These are phyloP conservation scores for Diaporthe humulicola DNA, from an alignment of 2,329 filamentous ascomycete species.

Conservation along the genomic window DNA sequence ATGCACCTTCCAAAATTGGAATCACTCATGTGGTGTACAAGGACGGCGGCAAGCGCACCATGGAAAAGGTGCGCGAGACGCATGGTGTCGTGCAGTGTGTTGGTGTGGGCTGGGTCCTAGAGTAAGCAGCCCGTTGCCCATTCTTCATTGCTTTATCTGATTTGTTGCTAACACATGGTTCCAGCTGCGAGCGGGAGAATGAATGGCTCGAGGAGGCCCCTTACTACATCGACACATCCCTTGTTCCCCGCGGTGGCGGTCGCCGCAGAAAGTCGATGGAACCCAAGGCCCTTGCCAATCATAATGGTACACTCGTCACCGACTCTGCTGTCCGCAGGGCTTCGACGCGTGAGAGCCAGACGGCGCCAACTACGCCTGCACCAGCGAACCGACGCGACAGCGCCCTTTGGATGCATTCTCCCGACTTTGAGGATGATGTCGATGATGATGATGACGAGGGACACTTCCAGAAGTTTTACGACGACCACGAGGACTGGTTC, in stretches of 20 bases:
- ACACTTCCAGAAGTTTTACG: slow-evolving; percentile 54
- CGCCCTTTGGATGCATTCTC: slow-evolving; percentile 67
- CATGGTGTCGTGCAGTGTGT: slow-evolving; percentile 86
- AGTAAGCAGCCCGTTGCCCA: slow-evolving; percentile 68
- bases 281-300: slow-evolving; percentile 76
- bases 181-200: slow-evolving; percentile 80
- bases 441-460: slow-evolving; percentile 47
- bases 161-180: slow-evolving; percentile 45
- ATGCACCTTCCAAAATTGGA: slow-evolving; percentile 66
- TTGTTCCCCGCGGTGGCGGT: slow-evolving; percentile 77
- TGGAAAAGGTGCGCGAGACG: slow-evolving; percentile 83
- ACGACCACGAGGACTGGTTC: slow-evolving; percentile 54
- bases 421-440: slow-evolving; percentile 57
- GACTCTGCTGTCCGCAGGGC: slow-evolving; percentile 47
- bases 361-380: slow-evolving; percentile 61
- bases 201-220: slow-evolving; percentile 80
- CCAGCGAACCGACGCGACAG: slow-evolving; percentile 64
- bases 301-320: slow-evolving; percentile 73
- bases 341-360: slow-evolving; percentile 52
- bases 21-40: slow-evolving; percentile 94
- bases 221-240: slow-evolving; percentile 77
- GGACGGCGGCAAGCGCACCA: slow-evolving; percentile 82
- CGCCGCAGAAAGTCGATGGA: slow-evolving; percentile 87
- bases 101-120: slow-evolving; percentile 88
- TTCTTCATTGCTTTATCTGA: neutral